Evolutionary conservation across 441 rosid genomes (phyloP), one percentile per base, ranked within the genome.

Genomic region (Bruguiera hainesii): DNA sequence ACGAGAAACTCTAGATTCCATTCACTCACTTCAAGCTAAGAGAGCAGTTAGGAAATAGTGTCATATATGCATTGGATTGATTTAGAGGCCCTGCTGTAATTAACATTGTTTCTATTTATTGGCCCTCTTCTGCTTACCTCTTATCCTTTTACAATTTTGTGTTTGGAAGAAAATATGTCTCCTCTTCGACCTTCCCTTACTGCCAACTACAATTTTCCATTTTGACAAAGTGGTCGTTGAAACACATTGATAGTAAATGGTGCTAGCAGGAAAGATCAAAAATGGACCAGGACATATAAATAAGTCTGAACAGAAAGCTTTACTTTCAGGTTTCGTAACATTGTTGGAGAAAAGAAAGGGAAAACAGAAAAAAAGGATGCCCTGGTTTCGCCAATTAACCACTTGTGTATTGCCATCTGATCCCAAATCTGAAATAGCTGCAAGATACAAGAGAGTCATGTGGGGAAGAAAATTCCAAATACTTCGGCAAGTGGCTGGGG

Each of bases 91-190:
- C 28, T 63, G 64, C 58, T 61, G 66, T 74, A 59, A 61, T 59
- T 71, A 60, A 70, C 71, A 64, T 76, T 81, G 80, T 82, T 77
- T 79, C 61, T 61, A 65, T 70, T 72, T 68, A 53, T 9, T 50
- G 55, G 71, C 26, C 73, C 66, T 73, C 16, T 79, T 82, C 75
- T 77, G 78, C 61, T 73, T 49, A 75, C 77, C 75, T 73, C 62
- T 66, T 71, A 58, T 63, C 83, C 64, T 0, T 66, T 75, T 79
- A 81, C 48, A 15, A 16, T 25, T 25, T 65, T 60, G 28, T 16
- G 26, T 65, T 61, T 61, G 28, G 49, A 30, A 15, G 48, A 39
- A 29, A 26, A 30, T 6, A 8, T 53, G 26, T 66, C 30, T 55
- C 70, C 51, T 55, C 59, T 72, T 48, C 53, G 30, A 33, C 46